These are phyloP conservation scores for Ganoderma multipileum DNA, from an alignment of 1,284 basidiomycete genomes.

Conservation along the genomic window DNA sequence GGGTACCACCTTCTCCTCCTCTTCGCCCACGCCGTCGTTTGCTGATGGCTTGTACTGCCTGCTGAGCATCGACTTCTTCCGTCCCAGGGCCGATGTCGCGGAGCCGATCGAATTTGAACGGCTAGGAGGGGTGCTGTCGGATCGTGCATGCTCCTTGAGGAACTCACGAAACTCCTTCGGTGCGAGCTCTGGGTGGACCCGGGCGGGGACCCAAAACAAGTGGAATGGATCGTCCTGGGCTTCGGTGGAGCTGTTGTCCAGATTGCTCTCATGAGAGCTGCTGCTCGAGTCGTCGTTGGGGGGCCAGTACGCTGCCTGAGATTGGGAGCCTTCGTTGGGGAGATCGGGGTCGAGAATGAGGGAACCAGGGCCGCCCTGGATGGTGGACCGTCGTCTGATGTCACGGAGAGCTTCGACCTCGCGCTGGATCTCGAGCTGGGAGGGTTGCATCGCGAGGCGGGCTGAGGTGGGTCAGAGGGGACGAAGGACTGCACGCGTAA, in stretches of 20 bases:
- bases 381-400: conserved; percentile 80
- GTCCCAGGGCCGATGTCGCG: conserved; percentile 56
- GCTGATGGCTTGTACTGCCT: conserved; percentile 83
- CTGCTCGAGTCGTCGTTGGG: conserved; percentile 51
- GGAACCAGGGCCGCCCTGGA: conserved; percentile 74
- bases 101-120: conserved; percentile 48
- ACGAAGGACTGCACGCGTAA: conserved; percentile 8
- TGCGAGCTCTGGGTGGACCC: conserved; percentile 96
- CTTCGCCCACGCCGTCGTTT: conserved; percentile 75
- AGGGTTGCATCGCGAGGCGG: conserved; percentile 64
- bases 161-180: conserved; percentile 96
- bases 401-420: conserved; percentile 87
- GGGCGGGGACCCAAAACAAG: conserved; percentile 98
- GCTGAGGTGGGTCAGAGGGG: conserved; percentile 8
- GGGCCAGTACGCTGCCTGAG: conserved; percentile 59
- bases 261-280: conserved; percentile 38
- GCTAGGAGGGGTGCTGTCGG: conserved; percentile 51
- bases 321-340: conserved; percentile 65
- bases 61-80: conserved; percentile 91
- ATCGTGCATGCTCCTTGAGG: conserved; percentile 89
- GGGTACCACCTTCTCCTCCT: conserved; percentile 69
- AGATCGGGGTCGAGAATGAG: conserved; percentile 89
- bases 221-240: conserved; percentile 75
- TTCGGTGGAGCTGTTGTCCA: conserved; percentile 21
- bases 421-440: conserved; percentile 85